Evolutionary conservation across 768 basidiomycete species (phyloP), one percentile per base, ranked within the genome.

Genomic region (Dacryopinax primogenitus): DNA sequence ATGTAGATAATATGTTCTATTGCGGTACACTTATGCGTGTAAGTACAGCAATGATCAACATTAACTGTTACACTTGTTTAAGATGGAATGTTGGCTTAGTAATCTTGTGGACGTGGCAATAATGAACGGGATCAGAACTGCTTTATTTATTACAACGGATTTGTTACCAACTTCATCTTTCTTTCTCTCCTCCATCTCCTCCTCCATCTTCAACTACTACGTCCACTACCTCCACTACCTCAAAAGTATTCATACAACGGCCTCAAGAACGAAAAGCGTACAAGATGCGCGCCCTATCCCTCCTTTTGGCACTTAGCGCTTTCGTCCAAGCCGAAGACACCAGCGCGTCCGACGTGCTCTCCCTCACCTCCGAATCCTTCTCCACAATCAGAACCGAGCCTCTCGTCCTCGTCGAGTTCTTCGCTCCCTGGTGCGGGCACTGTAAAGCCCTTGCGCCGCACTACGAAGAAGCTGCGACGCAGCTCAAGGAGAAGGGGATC

Each of bases 361-460:
- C 79, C 74, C 78, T 97, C 67, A 90, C 84, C 32, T 75, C 84
- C 44, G 75, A 79, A 68, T 84, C 79, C 71, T 94, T 96, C 74
- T 76, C 81, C 33, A 74, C 81, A 65, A 84, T 94, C 66, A 77
- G 79, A 67, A 74, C 78, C 1, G 89, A 91, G 72, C 73, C 85
- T 21, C 77, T 95, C 68, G 84, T 92, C 67, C 82, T 98, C 33
- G 89, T 97, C 67, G 95, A 98, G 80, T 98, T 93, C 85, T 95
- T 90, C 73, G 90, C 90, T 30, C 90, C 88, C 68, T 92, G 88
- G 88, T 94, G 92, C 74, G 92, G 92, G 51, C 93, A 96, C 78
- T 96, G 94, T 81, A 95, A 95, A 73, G 89, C 92, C 34, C 82
- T 96, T 63, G 92, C 92, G 23, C 93, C 93, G 63, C 87, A 95